These are phyloP conservation scores for Psilocybe mexicana DNA, from an alignment of 1,284 basidiomycete genomes.

Conservation along the genomic window DNA sequence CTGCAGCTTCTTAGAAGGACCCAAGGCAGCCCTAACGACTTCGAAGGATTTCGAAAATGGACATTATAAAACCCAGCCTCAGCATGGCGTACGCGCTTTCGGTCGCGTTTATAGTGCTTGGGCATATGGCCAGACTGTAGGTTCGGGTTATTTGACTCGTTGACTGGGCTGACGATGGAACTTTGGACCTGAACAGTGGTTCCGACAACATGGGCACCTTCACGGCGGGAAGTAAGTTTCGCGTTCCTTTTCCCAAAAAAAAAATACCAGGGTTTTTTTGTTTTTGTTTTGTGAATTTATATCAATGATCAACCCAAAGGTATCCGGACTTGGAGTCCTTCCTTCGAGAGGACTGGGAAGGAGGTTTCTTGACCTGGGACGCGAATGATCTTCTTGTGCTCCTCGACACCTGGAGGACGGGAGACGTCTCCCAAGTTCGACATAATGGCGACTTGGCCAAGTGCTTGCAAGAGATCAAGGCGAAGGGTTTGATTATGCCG, in stretches of 20 bases:
- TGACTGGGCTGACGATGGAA: neutral
- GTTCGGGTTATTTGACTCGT: constrained; percentile 21
- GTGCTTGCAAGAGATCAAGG: constrained; percentile 44
- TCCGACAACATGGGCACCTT: constrained; percentile 48
- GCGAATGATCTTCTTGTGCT: constrained; percentile 58
- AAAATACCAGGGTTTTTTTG: neutral
- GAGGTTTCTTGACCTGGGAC: constrained; percentile 49
- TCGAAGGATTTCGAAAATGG: constrained; percentile 60
- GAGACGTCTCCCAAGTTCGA: constrained; percentile 47
- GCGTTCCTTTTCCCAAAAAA: neutral
- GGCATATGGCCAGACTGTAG: constrained; percentile 54
- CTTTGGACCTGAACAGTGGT: constrained; percentile 42
- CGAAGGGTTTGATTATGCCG: constrained; percentile 55
- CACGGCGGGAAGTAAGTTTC: constrained; percentile 38
- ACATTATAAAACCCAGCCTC: constrained; percentile 49
- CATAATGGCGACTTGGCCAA: constrained; percentile 43
- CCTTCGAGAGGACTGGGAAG: constrained; percentile 54
- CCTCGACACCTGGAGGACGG: constrained; percentile 51
- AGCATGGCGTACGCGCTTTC: constrained; percentile 54
- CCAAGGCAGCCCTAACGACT: constrained; percentile 54
- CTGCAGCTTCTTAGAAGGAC: constrained; percentile 58
- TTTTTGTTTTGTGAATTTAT: no score
- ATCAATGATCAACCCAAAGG: constrained; percentile 22
- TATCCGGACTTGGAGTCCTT: constrained; percentile 52
- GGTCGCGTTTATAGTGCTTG: constrained; percentile 60